These are phyloP conservation scores for Leptographium wingfieldii DNA, from an alignment of 2,329 filamentous ascomycete species.

Conservation along the genomic window DNA sequence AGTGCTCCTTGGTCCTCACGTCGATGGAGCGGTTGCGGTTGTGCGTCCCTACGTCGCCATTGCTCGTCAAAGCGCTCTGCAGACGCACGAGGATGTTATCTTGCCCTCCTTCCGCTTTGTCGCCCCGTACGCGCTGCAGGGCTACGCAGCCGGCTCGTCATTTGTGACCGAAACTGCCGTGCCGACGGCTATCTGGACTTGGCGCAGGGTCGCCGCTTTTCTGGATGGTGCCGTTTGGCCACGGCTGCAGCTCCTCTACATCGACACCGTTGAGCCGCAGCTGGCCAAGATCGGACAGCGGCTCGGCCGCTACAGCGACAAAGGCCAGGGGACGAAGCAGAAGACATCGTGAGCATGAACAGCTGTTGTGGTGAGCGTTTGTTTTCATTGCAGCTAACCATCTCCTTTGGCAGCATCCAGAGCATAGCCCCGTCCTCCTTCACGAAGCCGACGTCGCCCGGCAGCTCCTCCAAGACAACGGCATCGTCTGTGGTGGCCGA, in stretches of 20 bases:
- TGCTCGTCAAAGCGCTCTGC: constrained; percentile 46
- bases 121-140: constrained; percentile 58
- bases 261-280: constrained; percentile 90
- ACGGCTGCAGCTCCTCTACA: constrained; percentile 65
- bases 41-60: constrained; percentile 62
- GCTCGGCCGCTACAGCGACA: constrained; percentile 60
- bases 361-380: not conserved
- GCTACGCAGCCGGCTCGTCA: constrained; percentile 52
- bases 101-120: constrained; percentile 52
- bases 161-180: constrained; percentile 59
- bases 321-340: constrained; percentile 10
- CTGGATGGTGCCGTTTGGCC: constrained; percentile 71
- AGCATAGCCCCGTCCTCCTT: constrained; percentile 21
- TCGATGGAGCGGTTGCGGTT: constrained; percentile 45
- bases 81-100: constrained; percentile 60
- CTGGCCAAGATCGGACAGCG: constrained; percentile 83
- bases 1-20: constrained; percentile 57
- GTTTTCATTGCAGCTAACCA: not conserved
- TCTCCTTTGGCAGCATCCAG: not conserved
- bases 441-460: constrained; percentile 20
- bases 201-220: constrained; percentile 57
- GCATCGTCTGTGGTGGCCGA: constrained; percentile 11
- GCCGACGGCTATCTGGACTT: constrained; percentile 59
- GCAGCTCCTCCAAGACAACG: constrained; percentile 14
- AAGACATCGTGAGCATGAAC: not conserved